Evolutionary conservation across 345 rosid species (phyloP), one percentile per base, ranked within the genome.

Genomic region (Rhizophora mangle): DNA sequence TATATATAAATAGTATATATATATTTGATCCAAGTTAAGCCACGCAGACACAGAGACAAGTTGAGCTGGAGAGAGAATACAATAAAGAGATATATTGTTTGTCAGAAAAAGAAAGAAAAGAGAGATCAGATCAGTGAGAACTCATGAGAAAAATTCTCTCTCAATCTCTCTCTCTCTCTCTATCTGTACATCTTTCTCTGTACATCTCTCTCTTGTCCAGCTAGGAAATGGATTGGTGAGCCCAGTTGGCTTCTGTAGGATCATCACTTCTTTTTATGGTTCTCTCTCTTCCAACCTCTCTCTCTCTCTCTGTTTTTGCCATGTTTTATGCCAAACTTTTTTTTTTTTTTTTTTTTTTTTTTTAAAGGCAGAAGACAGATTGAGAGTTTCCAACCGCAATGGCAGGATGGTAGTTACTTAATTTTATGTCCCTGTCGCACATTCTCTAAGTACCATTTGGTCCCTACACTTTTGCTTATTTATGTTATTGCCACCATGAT

Each of bases 341-440:
- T 15, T 64, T 5, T 47, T 26, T n/a, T n/a, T n/a, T n/a, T n/a
- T n/a, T 16, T 60, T 26, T 1, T n/a, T 2, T 57, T 57, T 47
- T 53, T 67, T 60, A 18, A 60, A 67, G 27, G n/a, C 26, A n/a
- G 11, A 55, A 54, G 4, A 5, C 49, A n/a, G 62, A 37, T 21
- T 47, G 71, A 67, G 63, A 67, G 63, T 62, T 73, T 67, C 76
- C 72, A 62, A 67, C 76, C 54, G 77, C 68, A 62, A 67, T 37
- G 54, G 72, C 72, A 68, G 55, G 56, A 54, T n/a, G 58, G 9
- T 67, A 56, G 63, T 62, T 67, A 53, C 29, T 54, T 52, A 34
- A 34, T 15, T 31, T 13, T 59, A 49, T 21, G 60, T 56, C 29
- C 63, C 36, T 53, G 39, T 67, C 62, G n/a, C 11, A 8, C 46